A percentile compares a stretch with the other conserved stretches of the same genome.
These are phyloP conservation scores for Ogataea sp. DNA, from an alignment of 805 yeast species.

Conservation along the genomic window DNA sequence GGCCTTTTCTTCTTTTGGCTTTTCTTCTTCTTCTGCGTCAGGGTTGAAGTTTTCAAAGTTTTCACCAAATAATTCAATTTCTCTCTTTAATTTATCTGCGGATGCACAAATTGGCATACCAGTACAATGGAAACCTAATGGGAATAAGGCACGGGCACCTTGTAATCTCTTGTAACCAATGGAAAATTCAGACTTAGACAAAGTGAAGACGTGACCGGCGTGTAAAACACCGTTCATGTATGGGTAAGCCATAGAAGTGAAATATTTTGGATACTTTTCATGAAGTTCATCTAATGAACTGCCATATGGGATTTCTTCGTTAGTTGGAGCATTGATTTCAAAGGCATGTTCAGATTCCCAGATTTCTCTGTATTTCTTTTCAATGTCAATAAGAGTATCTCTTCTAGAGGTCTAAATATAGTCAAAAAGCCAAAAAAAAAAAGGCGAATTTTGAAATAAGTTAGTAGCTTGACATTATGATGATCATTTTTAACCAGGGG, in stretches of 20 bases:
- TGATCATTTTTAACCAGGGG: neutral
- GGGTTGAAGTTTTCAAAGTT: slow-evolving; percentile 66
- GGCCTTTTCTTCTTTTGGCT: slow-evolving; percentile 21
- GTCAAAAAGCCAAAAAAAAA: too few species aligned
- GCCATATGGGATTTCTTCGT: slow-evolving; percentile 52
- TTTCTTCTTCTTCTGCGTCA: slow-evolving; percentile 42
- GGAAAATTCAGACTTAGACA: slow-evolving; percentile 88
- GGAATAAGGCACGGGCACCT: slow-evolving; percentile 88
- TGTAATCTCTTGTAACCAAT: slow-evolving; percentile 92
- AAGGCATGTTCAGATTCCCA: slow-evolving; percentile 87
- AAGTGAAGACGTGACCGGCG: slow-evolving; percentile 94
- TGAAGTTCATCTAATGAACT: slow-evolving; percentile 63
- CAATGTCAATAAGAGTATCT: slow-evolving; percentile 85
- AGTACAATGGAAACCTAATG: slow-evolving; percentile 98
- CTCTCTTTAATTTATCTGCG: slow-evolving; percentile 92
- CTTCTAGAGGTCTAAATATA: slow-evolving; percentile 85
- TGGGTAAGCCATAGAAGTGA: slow-evolving; percentile 95
- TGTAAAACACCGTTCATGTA: slow-evolving; percentile 98
- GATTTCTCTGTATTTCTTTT: slow-evolving; percentile 74
- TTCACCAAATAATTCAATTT: slow-evolving; percentile 81
- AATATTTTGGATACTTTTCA: slow-evolving; percentile 73
- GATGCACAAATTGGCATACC: slow-evolving; percentile 98
- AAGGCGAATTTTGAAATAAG: too few species aligned
- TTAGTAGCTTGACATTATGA: neutral
- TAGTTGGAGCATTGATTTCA: slow-evolving; percentile 81